Conservation (phyloP, 768 basidiomycete genomes). For the Pisolithus tinctorius region DNA sequence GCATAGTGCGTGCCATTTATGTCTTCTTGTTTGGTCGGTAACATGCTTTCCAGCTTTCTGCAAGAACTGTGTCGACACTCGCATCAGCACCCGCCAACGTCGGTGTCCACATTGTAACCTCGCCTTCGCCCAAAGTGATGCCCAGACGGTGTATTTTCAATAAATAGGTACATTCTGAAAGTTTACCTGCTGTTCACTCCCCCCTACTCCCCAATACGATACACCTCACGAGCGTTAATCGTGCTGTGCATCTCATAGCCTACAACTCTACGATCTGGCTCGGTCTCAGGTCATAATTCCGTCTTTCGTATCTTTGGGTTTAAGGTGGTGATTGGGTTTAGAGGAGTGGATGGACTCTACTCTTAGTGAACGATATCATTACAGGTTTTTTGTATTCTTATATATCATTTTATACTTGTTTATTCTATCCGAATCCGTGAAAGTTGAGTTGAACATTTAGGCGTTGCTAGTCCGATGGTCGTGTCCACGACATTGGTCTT, state of each 20-base stretch:
- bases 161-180: conserved; percentile 13
- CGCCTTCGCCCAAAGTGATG: conserved; percentile 78
- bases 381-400: conserved; percentile 4
- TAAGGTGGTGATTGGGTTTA: not conserved
- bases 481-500: too few relatives aligned
- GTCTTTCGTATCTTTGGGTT: not conserved
- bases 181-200: not conserved
- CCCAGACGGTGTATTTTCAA: conserved; percentile 61
- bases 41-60: conserved; percentile 62
- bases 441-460: too few relatives aligned
- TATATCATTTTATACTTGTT: conserved; percentile 3
- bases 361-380: not conserved
- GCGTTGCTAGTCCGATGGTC: too few relatives aligned
- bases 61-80: conserved; percentile 77
- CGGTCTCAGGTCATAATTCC: not conserved
- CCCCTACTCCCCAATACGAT: not conserved
- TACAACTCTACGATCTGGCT: not conserved
- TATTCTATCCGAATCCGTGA: not conserved
- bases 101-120: conserved; percentile 90
- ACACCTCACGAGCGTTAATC: not conserved
- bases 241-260: not conserved
- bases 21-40: not conserved
- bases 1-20: conserved; percentile 61
- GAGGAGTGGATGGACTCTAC: not conserved
- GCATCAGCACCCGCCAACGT: conserved; percentile 82